Evolutionary conservation across 345 rosid genomes (phyloP).

Genomic region (Syzygium aqueum): DNA sequence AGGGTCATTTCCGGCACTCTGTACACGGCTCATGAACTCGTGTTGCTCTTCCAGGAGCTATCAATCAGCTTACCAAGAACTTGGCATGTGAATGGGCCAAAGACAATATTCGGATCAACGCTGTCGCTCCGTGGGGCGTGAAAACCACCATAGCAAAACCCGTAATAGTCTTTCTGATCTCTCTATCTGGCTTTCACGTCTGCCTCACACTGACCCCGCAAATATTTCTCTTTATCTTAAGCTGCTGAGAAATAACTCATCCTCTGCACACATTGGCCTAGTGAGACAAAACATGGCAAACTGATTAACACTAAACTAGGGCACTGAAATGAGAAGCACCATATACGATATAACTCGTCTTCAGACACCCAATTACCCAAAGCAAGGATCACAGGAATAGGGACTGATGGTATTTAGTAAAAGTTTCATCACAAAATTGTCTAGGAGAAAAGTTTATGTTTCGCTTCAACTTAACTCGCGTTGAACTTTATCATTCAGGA

Average conservation of each 20-base stretch:
- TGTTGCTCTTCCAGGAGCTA: slow-evolving; percentile 15
- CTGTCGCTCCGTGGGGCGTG: slow-evolving; percentile 31
- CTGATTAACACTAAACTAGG: neutral
- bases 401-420: neutral
- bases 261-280: neutral
- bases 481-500: neutral
- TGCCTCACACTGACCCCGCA: neutral
- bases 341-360: neutral
- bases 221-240: neutral
- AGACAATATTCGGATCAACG: slow-evolving; percentile 31
- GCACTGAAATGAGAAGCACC: neutral
- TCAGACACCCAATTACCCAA: neutral
- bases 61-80: slow-evolving; percentile 34
- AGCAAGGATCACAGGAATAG: neutral
- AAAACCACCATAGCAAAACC: slow-evolving; percentile 14
- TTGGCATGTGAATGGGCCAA: slow-evolving; percentile 50
- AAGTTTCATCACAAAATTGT: neutral
- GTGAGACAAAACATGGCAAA: neutral
- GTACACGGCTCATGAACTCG: neutral
- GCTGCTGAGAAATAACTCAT: neutral
- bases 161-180: neutral
- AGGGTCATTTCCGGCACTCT: slow-evolving; percentile 12
- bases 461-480: neutral
- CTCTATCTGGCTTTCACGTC: neutral
- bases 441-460: neutral